These are phyloP conservation scores for Pseudophaeomoniella oleicola DNA, from an alignment of 2,329 filamentous ascomycete species.

Conservation along the genomic window DNA sequence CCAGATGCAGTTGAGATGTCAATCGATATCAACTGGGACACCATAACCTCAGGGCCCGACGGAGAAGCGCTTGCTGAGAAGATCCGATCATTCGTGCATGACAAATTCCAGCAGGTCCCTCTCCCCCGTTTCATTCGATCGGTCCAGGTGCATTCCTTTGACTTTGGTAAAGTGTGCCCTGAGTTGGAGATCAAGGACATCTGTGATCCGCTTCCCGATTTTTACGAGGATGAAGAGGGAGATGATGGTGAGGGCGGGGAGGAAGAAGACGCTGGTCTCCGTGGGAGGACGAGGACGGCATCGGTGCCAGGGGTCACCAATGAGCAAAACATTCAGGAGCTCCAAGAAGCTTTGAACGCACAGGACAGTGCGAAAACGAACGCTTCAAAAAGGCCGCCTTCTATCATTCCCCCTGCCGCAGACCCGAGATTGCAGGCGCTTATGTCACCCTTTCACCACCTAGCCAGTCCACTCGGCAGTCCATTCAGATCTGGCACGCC, in stretches of 20 bases:
- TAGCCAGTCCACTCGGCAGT: slow-evolving; percentile 20
- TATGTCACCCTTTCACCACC: not conserved
- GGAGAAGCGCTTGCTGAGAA: slow-evolving; percentile 69
- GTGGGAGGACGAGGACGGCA: not conserved
- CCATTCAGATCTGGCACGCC: slow-evolving; percentile 31
- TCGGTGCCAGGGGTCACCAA: not conserved
- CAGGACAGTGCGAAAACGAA: slow-evolving; percentile 7
- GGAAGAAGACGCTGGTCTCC: slow-evolving; percentile 7
- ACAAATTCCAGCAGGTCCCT: slow-evolving; percentile 83
- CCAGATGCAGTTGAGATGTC: slow-evolving; percentile 53
- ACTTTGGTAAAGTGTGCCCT: slow-evolving; percentile 73
- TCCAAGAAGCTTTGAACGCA: slow-evolving; percentile 3
- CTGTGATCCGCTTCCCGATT: slow-evolving; percentile 86
- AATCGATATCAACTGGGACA: slow-evolving; percentile 94
- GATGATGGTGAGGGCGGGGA: slow-evolving; percentile 38
- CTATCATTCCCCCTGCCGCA: not conserved
- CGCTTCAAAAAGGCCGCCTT: not conserved
- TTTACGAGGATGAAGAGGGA: slow-evolving; percentile 67
- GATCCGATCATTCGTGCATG: slow-evolving; percentile 87
- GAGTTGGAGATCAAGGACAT: slow-evolving; percentile 91
- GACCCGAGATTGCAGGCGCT: slow-evolving; percentile 1
- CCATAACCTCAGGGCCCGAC: slow-evolving; percentile 76
- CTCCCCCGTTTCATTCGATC: slow-evolving; percentile 94
- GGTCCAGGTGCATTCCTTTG: slow-evolving; percentile 85
- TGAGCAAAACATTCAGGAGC: slow-evolving; percentile 1